Evolutionary conservation across 1,284 basidiomycete genomes (phyloP).

Genomic region (Ustilago curta): DNA sequence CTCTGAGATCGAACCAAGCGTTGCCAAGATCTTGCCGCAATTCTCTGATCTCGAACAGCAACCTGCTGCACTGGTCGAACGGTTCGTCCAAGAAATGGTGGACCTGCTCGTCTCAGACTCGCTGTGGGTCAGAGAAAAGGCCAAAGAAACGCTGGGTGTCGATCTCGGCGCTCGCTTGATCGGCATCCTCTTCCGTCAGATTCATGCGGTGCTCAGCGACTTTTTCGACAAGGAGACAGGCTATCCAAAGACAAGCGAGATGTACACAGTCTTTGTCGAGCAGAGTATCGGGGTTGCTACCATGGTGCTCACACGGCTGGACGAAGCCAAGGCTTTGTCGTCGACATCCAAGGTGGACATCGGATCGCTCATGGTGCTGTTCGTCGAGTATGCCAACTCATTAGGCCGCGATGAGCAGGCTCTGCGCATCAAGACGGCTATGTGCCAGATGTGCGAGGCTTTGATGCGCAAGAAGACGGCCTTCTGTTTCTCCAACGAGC

Average conservation of each 20-base stretch:
- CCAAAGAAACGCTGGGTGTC: constrained; percentile 64
- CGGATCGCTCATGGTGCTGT: constrained; percentile 64
- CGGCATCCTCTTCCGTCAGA: constrained; percentile 62
- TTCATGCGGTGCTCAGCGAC: constrained; percentile 64
- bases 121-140: constrained; percentile 66
- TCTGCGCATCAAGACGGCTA: constrained; percentile 61
- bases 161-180: constrained; percentile 56
- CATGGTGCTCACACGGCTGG: constrained; percentile 56
- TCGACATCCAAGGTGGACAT: constrained; percentile 59
- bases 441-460: constrained; percentile 64
- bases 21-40: constrained; percentile 34
- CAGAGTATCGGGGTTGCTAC: constrained; percentile 64
- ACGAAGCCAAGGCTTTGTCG: constrained; percentile 27
- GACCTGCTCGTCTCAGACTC: constrained; percentile 66
- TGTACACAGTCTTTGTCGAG: constrained; percentile 66
- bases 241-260: constrained; percentile 57
- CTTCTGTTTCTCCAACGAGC: constrained; percentile 62
- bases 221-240: constrained; percentile 65
- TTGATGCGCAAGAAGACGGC: constrained; percentile 60
- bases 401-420: constrained; percentile 60
- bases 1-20: constrained; percentile 22
- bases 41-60: constrained; percentile 33
- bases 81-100: constrained; percentile 65
- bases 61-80: constrained; percentile 52
- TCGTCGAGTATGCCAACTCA: constrained; percentile 65